A percentile compares a stretch with the other conserved stretches of the same genome.
These are phyloP conservation scores for Nakataea oryzae DNA, from an alignment of 2,329 filamentous ascomycete genomes.

Conservation along the genomic window DNA sequence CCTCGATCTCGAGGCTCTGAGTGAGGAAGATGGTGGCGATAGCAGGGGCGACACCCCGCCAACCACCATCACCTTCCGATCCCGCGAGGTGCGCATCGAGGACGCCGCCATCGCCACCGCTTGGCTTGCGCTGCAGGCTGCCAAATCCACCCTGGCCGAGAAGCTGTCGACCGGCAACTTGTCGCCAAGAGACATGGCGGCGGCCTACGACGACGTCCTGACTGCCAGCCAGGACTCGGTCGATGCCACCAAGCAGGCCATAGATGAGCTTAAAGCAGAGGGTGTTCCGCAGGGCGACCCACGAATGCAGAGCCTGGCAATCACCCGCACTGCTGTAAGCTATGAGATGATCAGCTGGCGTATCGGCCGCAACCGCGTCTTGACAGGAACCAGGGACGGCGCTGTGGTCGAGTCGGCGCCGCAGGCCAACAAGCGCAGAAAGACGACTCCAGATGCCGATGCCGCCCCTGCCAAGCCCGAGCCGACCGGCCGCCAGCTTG, in stretches of 20 bases:
- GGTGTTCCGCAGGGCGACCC: conserved; percentile 74
- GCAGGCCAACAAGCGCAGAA: conserved; percentile 28
- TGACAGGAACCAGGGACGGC: conserved; percentile 78
- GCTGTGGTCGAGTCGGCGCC: conserved; percentile 42
- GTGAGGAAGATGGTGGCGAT: conserved; percentile 39
- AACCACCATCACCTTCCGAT: conserved; percentile 75
- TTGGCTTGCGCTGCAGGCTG: conserved; percentile 56
- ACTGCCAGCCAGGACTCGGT: conserved; percentile 87
- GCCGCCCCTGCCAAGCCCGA: conserved; percentile 39
- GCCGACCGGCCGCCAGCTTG: conserved; percentile 63
- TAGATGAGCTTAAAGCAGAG: conserved; percentile 80
- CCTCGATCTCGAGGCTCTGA: conserved; percentile 58
- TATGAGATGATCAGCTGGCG: conserved; percentile 93
- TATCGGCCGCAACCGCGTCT: conserved; percentile 81
- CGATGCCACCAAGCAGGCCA: conserved; percentile 85
- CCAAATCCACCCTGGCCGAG: conserved; percentile 37
- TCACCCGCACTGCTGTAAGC: conserved; percentile 87
- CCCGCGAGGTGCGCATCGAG: conserved; percentile 75
- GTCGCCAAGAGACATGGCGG: conserved; percentile 59
- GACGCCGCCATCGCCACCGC: conserved; percentile 86
- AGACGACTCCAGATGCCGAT: conserved; percentile 14
- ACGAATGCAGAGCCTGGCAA: conserved; percentile 84
- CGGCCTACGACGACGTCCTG: conserved; percentile 83
- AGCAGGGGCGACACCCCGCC: conserved; percentile 48
- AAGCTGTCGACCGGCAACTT: conserved; percentile 26